Conservation (phyloP, 371 early-diverging fungal species). For the Mucor ambiguus region DNA sequence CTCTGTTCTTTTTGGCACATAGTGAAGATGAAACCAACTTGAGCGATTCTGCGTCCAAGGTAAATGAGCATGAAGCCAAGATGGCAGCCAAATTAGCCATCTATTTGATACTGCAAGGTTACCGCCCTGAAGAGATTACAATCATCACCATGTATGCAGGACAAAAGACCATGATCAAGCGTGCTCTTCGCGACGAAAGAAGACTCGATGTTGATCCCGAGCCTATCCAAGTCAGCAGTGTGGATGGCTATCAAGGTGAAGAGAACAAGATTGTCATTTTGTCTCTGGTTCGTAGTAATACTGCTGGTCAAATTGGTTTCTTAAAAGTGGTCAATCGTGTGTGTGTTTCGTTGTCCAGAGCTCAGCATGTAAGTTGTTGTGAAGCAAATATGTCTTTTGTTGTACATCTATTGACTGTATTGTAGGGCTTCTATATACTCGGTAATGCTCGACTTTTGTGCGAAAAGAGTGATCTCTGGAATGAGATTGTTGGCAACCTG, state of each 20-base stretch:
- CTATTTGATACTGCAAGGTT: constrained; percentile 63
- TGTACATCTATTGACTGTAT: neutral
- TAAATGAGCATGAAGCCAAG: constrained; percentile 63
- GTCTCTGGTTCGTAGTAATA: constrained; percentile 68
- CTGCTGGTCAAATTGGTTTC: constrained; percentile 71
- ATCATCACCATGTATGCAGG: constrained; percentile 68
- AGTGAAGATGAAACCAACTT: constrained; percentile 51
- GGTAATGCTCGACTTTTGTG: constrained; percentile 65
- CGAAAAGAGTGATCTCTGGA: constrained; percentile 62
- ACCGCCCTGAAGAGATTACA: constrained; percentile 48
- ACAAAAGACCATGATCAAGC: constrained; percentile 50
- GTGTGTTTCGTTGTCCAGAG: constrained; percentile 79
- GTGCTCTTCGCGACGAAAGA: constrained; percentile 40
- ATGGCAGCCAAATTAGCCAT: constrained; percentile 55
- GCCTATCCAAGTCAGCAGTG: constrained; percentile 63
- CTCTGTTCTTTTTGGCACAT: constrained; percentile 59
- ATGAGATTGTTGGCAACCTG: constrained; percentile 47
- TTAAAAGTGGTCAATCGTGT: constrained; percentile 72
- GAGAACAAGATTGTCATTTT: constrained; percentile 77
- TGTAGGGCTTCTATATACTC: constrained; percentile 71
- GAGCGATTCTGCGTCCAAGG: constrained; percentile 56
- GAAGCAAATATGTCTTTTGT: neutral
- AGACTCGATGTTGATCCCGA: constrained; percentile 27
- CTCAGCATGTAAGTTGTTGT: constrained; percentile 48
- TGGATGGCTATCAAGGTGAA: constrained; percentile 84